Conservation (phyloP, 2,329 filamentous ascomycete species). For the Simplicillium aogashimaense region DNA sequence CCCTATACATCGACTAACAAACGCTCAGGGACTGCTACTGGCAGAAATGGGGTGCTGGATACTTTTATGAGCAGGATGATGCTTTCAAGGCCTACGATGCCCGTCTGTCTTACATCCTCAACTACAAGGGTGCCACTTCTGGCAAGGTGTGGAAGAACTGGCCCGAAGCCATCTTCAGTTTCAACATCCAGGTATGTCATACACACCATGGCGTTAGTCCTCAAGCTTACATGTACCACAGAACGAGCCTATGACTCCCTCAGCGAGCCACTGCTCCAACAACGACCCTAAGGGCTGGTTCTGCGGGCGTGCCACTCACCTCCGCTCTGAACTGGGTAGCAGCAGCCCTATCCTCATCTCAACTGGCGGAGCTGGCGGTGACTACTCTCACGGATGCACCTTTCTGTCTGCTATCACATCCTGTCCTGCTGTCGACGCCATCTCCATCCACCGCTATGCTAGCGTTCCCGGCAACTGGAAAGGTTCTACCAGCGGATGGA, state of each 20-base stretch:
- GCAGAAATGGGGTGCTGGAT: conserved; percentile 10
- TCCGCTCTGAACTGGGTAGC: conserved; percentile 13
- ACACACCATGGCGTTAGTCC: no score
- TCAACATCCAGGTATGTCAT: conserved; percentile 13
- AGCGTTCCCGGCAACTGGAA: conserved; percentile 16
- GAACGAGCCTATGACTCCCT: conserved; percentile 20
- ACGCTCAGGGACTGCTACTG: no score
- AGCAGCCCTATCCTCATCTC: conserved; percentile 17
- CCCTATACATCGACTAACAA: no score
- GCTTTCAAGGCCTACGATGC: conserved; percentile 18
- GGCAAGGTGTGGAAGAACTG: conserved; percentile 20
- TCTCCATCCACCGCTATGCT: conserved; percentile 13
- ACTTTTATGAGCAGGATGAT: conserved; percentile 17
- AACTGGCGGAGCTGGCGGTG: conserved; percentile 19
- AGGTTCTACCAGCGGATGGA: conserved; percentile 10
- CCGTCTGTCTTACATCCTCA: conserved; percentile 17
- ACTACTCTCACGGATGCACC: conserved; percentile 17
- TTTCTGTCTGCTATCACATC: conserved; percentile 14
- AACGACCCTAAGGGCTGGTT: conserved; percentile 15
- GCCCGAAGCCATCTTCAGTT: conserved; percentile 19
- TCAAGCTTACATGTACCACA: conserved; percentile 2
- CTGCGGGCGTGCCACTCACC: conserved; percentile 15
- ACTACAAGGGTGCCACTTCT: conserved; percentile 18
- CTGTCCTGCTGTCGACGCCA: conserved; percentile 16
- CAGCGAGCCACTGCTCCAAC: conserved; percentile 11